Percentiles rank a stretch among this genome's conserved stretches.
Evolutionary conservation across 202 grass and related monocot genomes (phyloP).

Genomic region (Brachypodium distachyon): DNA sequence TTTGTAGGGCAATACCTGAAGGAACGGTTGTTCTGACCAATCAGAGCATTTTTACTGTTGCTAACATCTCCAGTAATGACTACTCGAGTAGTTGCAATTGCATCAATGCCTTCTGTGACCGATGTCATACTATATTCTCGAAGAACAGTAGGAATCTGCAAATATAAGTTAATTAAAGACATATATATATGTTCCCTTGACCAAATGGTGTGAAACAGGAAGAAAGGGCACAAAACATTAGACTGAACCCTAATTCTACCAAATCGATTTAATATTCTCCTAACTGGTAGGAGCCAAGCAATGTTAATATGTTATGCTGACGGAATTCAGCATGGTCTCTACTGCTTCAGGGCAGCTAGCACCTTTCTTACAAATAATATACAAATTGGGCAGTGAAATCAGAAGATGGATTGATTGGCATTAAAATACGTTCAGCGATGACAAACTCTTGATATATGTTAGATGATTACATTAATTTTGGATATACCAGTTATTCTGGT

Average conservation of each 20-base stretch:
- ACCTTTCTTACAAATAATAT: not conserved
- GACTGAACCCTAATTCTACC: not conserved
- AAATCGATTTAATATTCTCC: not conserved
- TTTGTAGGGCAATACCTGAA: conserved; percentile 51
- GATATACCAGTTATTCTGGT: not conserved
- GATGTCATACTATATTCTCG: conserved; percentile 77
- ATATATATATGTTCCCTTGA: not conserved
- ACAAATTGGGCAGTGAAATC: not conserved
- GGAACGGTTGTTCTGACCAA: conserved; percentile 39
- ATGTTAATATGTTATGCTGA: too few relatives aligned
- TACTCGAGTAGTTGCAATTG: conserved; percentile 86
- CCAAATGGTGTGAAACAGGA: not conserved
- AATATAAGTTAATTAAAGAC: not conserved
- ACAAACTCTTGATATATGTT: not conserved
- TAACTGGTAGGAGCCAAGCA: not conserved
- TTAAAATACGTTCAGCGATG: not conserved
- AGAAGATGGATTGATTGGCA: not conserved
- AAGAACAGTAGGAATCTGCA: conserved; percentile 64
- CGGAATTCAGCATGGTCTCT: not conserved
- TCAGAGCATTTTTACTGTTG: conserved; percentile 35
- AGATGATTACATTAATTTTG: not conserved
- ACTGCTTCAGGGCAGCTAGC: not conserved
- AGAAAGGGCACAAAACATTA: not conserved
- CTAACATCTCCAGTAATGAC: conserved; percentile 46
- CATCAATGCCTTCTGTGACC: conserved; percentile 92